A percentile compares a stretch with the other conserved stretches of the same genome.
Conservation (phyloP, 768 basidiomycete species). For the Fistulinella prunicolor region DNA sequence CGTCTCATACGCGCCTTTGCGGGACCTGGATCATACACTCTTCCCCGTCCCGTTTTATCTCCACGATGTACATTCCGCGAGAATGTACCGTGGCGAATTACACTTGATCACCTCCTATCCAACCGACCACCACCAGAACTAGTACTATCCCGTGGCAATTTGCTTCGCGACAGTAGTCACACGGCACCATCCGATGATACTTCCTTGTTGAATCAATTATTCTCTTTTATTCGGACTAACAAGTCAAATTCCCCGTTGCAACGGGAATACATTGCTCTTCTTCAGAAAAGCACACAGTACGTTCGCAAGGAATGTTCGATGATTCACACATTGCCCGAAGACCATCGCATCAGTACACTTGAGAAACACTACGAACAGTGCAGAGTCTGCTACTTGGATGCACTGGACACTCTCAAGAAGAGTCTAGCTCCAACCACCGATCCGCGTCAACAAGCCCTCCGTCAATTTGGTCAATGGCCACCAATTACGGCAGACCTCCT, state of each 20-base stretch:
- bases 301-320: background rate
- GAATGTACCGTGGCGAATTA: background rate
- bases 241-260: background rate
- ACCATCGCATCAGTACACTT: background rate
- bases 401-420: background rate
- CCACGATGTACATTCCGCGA: background rate
- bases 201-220: background rate
- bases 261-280: constrained; percentile 10
- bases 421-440: constrained; percentile 11
- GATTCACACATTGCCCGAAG: background rate
- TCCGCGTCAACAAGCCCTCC: constrained; percentile 3
- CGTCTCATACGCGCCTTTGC: background rate
- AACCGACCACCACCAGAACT: background rate
- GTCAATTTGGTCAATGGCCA: constrained; percentile 32
- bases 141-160: background rate
- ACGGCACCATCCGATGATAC: background rate
- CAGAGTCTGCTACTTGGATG: background rate
- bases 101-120: background rate
- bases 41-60: accelerated
- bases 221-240: background rate
- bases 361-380: background rate
- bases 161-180: background rate
- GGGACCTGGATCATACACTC: background rate
- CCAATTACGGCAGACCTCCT: constrained; percentile 22
- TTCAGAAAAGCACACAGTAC: background rate